Base-by-base conservation (phyloP, 192 early-diverging fungal species). In the Umbelopsis isabellina region DNA sequence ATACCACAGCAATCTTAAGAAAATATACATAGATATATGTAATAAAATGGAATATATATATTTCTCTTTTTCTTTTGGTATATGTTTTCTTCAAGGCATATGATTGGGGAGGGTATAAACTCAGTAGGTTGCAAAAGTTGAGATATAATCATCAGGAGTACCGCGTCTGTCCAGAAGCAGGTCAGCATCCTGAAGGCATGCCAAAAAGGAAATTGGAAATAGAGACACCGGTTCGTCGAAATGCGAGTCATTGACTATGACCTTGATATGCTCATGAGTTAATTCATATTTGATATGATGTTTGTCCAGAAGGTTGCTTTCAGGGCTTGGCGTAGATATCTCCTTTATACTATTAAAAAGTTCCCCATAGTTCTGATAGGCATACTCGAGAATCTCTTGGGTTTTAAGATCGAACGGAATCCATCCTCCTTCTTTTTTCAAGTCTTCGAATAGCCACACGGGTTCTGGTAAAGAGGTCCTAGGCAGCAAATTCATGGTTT, bases 391-490 rank as follows among this genome's bases (percentile, higher is more conserved):
- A 41, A 69, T 69, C 18, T 49, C 67, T 18, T 69, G 67, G 13
- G 48, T 69, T 69, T 50, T 69, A 2, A 69, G 67, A 15, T 69
- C 67, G 27, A 69, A 69, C 49, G 67, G 67, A 35, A 69, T 41
- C 67, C 67, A 69, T 22, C 48, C 46, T 37, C 67, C 55, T 61
- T 61, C 67, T 46, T 69, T 69, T 1, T 69, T 52, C 48, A 69
- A 69, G 13, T 69, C 67, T 30, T 69, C 67, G 22, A 69, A 69
- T 25, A 69, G 48, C 67, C 67, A 69, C 4, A 69, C 67, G 7
- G 51, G 49, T 61, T 61, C 55, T 16, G 55, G 55, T 18, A 30
- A 33, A 16, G 55, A 12, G 13, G 16, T 22, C 33, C 33, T 61
- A 7, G 27, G 55, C 7, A 9, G 1, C 55, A 61, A 61, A 35